Base-by-base conservation (phyloP, 805 yeast genomes). In the Yamadazyma nakazawae region DNA sequence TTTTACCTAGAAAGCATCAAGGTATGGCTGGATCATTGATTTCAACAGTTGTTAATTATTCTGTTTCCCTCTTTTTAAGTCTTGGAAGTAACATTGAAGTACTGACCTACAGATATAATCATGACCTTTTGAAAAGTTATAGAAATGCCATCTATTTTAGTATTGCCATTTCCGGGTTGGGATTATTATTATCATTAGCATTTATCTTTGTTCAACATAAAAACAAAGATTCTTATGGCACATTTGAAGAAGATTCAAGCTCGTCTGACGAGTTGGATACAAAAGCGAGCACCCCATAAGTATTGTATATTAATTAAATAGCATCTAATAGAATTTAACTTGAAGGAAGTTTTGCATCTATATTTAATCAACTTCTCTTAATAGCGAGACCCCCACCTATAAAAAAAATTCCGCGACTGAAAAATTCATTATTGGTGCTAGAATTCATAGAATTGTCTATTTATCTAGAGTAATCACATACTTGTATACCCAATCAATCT, bases 11-110 rank as follows among this genome's bases (percentile, higher is more conserved):
- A 40, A 69, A 75, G 48, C 80, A 82, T 54, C 94, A 86, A 63
- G 94, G 92, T 8, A 79, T 84, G 75, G 91, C 90, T 0, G 90
- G 89, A 0, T 82, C 89, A 0, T 66, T 86, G 42, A 82, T 84
- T 4, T 74, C 83, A 17, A 85, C 94, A 0, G 80, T 83, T 54
- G 80, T 83, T 11, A 86, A 83, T 60, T 86, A 86, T 59, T 80
- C 90, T 0, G 83, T 79, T 58, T 80, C 90, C 0, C 60, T 85
- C n/a, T 80, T 83, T 32, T 66, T 86, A 28, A 92, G 90, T 9
- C 67, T 86, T 37, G 85, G 87, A 2, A 81, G 82, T n/a, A 79
- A 85, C 2, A 85, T 82, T 2, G 86, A 84, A 53, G 39, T 51
- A 1, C 65, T 63, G 36, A 54, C 59, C 5, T 34, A 13, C 34